These are phyloP conservation scores for Phalaenopsis equestris DNA, from an alignment of 106 monocot genomes.

Conservation along the genomic window DNA sequence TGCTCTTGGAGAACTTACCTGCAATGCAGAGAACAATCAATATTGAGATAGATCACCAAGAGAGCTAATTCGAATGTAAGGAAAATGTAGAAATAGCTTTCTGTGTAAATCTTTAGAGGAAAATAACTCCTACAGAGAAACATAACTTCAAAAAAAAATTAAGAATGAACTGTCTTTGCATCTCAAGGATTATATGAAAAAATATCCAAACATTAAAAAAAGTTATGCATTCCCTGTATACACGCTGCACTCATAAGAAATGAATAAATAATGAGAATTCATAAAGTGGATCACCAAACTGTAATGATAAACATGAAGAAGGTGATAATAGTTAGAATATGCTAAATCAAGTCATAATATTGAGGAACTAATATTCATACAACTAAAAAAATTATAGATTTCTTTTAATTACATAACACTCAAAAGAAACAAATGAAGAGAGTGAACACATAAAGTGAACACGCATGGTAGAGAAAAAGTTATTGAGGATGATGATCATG, in stretches of 20 bases:
- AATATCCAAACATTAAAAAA: neutral
- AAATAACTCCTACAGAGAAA: neutral
- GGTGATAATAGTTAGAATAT: neutral
- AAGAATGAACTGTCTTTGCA: neutral
- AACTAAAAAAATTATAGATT: neutral
- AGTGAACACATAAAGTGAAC: neutral
- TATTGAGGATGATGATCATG: neutral
- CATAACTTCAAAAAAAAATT: neutral
- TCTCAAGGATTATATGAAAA: neutral
- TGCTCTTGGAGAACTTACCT: constrained; percentile 98
- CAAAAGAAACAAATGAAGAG: neutral
- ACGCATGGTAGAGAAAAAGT: neutral
- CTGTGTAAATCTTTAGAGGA: neutral
- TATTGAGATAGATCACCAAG: neutral
- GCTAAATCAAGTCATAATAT: neutral
- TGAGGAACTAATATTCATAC: neutral
- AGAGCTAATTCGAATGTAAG: neutral
- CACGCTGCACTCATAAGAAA: neutral
- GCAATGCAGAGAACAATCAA: constrained; percentile 8
- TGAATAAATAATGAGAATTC: neutral
- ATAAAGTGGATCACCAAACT: neutral
- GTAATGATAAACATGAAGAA: neutral
- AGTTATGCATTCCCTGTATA: neutral
- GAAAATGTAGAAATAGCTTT: neutral
- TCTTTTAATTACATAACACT: neutral